Base-by-base conservation (phyloP, 306 rosid genomes). In the Vicia faba region DNA sequence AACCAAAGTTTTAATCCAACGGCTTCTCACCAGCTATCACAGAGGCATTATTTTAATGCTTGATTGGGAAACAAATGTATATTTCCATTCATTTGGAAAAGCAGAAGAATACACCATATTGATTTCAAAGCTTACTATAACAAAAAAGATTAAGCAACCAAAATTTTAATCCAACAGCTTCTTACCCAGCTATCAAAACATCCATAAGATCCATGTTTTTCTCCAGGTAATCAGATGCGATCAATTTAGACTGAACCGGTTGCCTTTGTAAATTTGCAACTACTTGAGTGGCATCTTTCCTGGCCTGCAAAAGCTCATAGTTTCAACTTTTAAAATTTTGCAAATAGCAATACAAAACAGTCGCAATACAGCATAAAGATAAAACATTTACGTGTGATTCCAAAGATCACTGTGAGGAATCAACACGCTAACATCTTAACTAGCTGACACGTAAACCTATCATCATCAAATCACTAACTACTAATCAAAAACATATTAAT, bases 201-300 rank as follows among this genome's bases (percentile, higher is more conserved):
- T 90, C 96, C 97, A 93, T 79, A 43, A 93, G 84, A 63, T 93
- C 96, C 74, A 88, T 64, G 75, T 93, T 93, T 49, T 82, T 78
- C 79, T 84, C 97, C 91, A 93, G 84, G 82, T 86, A 90, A 84
- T 93, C 97, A 57, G 97, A 93, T n/a, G 99, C 95, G 72, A 93
- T 88, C 87, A 93, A 78, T 80, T 82, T 89, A 63, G 91, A 93
- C 19, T 86, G 88, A 82, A 93, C 97, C 56, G 85, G 96, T 64
- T 93, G 99, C 82, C 99, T 86, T 73, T 93, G 99, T 62, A 93
- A 85, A 83, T 93, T 93, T 53, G 99, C 99, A 80, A 93, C 97
- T 69, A 93, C 87, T 83, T 93, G 99, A 50, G 96, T 93, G 56
- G 96, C 99, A 74, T 93, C 99, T 72, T 93, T 93, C 51, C 99